A percentile compares a stretch with the other conserved stretches of the same genome.
Conservation (phyloP, 2,329 filamentous ascomycete species). For the Colletotrichum sp. region DNA sequence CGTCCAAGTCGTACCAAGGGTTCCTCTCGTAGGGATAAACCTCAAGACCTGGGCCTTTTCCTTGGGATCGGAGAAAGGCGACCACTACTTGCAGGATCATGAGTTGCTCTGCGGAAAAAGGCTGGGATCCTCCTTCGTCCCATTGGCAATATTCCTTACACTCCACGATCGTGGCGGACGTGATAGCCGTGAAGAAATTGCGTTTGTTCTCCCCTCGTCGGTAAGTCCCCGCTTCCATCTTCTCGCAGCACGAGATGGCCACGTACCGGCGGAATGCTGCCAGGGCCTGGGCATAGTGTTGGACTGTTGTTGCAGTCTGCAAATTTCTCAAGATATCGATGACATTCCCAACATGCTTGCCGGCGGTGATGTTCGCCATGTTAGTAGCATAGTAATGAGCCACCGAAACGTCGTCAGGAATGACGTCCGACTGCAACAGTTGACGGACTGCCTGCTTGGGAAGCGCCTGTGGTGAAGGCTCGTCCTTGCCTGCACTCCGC, state of each 20-base stretch:
- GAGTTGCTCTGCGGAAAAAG: background rate
- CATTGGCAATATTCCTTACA: background rate
- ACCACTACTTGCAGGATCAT: background rate
- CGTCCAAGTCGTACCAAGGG: background rate
- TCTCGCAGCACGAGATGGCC: background rate
- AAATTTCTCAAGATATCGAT: background rate
- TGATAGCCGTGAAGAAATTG: background rate
- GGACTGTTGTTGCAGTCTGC: background rate
- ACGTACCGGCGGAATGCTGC: background rate
- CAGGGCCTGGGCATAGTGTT: background rate
- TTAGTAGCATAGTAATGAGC: background rate
- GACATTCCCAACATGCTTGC: background rate
- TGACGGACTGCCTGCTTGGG: background rate
- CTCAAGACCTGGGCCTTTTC: background rate
- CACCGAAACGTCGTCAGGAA: background rate
- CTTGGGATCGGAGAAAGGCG: background rate
- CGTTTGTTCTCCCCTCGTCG: background rate
- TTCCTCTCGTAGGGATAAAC: background rate
- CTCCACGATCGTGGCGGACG: background rate
- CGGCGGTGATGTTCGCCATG: background rate
- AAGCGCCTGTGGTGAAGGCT: background rate
- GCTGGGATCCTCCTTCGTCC: background rate
- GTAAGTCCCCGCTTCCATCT: background rate
- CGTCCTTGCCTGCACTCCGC: background rate
- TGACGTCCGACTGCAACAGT: background rate